Evolutionary conservation across 768 basidiomycete genomes (phyloP), one percentile per base, ranked within the genome.

Genomic region (Tremella yokohamensis): DNA sequence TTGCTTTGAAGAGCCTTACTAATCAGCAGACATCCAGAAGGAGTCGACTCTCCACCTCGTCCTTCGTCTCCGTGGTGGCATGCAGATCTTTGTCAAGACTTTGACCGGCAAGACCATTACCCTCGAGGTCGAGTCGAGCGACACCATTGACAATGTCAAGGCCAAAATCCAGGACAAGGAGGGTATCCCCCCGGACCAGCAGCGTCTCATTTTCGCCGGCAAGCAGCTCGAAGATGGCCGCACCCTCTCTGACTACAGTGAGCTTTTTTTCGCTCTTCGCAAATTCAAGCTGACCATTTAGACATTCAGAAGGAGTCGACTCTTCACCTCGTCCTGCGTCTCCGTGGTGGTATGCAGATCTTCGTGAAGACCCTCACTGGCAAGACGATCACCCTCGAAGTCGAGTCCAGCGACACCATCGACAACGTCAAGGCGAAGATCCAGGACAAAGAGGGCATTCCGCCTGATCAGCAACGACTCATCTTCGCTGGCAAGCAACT

Each of bases 391-490:
- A 57, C 56, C 16, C 49, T 57, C 20, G 50, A 62, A 18, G 61
- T 62, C 22, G 61, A 93, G 77, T 91, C 90, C 0, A 89, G 87
- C 0, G 89, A 92, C 75, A 92, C 90, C 12, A 92, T 94, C 69
- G 90, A 93, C 74, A 90, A 91, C 65, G 89, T 92, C 20, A 92
- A 92, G 82, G 85, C 87, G 40, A 92, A 91, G 83, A 92, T 94
- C 49, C 90, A 92, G 76, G 90, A 92, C 75, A 93, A 92, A 80
- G 90, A 91, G 70, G 90, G 86, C 61, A 96, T 94, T 65, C 91
- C 90, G 58, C 90, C 90, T 3, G 90, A 91, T 68, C 89, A 90
- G 72, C 75, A 76, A 52, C 60, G 72, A 47, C 57, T 76, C 7
- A 73, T 72, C 60, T 76, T 75, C 49, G 73, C 68, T 22, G 73